Evolutionary conservation across 495 filamentous ascomycete genomes (phyloP), one percentile per base, ranked within the genome.

Genomic region (Hyaloscypha variabilis): DNA sequence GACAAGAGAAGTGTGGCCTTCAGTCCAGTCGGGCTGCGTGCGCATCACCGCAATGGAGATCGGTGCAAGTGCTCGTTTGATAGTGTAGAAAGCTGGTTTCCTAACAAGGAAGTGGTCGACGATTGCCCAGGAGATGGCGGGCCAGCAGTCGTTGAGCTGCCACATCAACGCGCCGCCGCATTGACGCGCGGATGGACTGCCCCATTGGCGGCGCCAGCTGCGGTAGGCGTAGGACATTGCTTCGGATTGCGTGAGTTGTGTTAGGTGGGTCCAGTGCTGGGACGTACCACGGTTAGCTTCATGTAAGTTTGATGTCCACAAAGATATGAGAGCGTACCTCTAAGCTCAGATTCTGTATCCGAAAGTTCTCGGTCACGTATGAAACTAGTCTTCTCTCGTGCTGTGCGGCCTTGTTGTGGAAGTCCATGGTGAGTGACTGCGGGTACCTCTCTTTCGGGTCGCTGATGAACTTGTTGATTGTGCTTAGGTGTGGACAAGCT

Each of bases 321-420:
- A n/a, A n/a, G n/a, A n/a, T n/a, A n/a, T n/a, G n/a, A n/a, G n/a
- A n/a, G n/a, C n/a, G n/a, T n/a, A n/a, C n/a, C n/a, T n/a, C n/a
- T n/a, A n/a, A n/a, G n/a, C n/a, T n/a, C n/a, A n/a, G n/a, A n/a
- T n/a, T n/a, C n/a, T n/a, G n/a, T 36, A 14, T 42, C 3, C 39
- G 39, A 42, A 63, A 63, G 29, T 63, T 63, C 29, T 63, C 60
- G 3, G 56, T 26, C 19, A 63, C 50, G 25, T 63, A 63, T 24
- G 31, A 36, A 17, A 50, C 60, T 2, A 63, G 30, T 24, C 34
- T 54, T 1, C 60, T 49, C n/a, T 63, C 60, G 25, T 63, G 50
- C 11, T 26, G 11, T 3, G 30, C 21, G 17, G 26, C 60, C 54
- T 64, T 57, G 29, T 64, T 64, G 25, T 57, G 52, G 28, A 31